Conservation (phyloP, 768 basidiomycete genomes). For the Boletus rubescentipes region DNA sequence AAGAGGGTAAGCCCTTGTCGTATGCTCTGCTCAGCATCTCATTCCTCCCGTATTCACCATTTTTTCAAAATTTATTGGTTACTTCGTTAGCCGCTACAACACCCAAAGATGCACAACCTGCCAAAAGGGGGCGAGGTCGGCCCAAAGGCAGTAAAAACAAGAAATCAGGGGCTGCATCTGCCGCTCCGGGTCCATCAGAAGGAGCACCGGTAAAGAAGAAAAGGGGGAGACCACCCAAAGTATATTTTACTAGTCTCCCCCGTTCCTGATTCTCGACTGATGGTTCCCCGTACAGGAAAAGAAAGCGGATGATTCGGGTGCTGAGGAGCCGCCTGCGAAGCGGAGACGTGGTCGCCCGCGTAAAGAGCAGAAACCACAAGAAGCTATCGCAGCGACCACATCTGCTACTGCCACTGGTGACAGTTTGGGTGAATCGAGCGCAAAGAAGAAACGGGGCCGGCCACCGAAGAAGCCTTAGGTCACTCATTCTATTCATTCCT, state of each 20-base stretch:
- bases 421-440: constrained; percentile 46
- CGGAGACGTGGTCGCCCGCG: constrained; percentile 75
- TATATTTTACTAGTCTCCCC: constrained; percentile 20
- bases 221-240: constrained; percentile 54
- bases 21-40: constrained; percentile 13
- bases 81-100: constrained; percentile 39
- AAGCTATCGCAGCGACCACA: constrained; percentile 38
- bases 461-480: constrained; percentile 49
- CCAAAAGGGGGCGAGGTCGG: constrained; percentile 82
- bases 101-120: constrained; percentile 36
- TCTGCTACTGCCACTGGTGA: constrained; percentile 31
- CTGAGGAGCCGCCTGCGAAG: constrained; percentile 55
- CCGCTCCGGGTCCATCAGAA: constrained; percentile 29
- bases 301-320: constrained; percentile 46
- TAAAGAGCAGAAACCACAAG: constrained; percentile 54
- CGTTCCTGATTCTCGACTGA: constrained; percentile 26
- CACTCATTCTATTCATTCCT: constrained; percentile 3
- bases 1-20: constrained; percentile 28
- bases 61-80: constrained; percentile 22
- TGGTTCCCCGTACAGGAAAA: constrained; percentile 26
- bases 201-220: constrained; percentile 40
- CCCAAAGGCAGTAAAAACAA: constrained; percentile 88
- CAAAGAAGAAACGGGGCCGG: constrained; percentile 72
- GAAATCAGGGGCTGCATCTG: constrained; percentile 40
- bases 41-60: constrained; percentile 13